Base-by-base conservation (phyloP, 768 basidiomycete species). In the Agaricus subrufescens region DNA sequence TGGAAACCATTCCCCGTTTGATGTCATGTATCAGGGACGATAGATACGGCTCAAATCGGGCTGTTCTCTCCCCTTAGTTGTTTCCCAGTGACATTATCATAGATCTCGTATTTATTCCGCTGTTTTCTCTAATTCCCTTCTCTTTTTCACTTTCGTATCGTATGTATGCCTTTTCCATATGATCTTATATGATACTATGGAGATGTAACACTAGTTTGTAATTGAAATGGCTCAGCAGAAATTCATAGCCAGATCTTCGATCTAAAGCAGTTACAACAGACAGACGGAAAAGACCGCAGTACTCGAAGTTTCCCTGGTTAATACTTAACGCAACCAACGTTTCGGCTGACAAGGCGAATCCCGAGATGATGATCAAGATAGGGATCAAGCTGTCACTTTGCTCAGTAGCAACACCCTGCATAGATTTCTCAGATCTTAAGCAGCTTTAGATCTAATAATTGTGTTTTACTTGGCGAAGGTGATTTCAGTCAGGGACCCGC, bases 371-470 rank as follows among this genome's bases (percentile, higher is more conserved):
- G 34, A 34, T 8, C 34, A 34, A 34, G 34, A 34, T 34, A 34
- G 5, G 11, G 11, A 34, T 34, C 34, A 34, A 34, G 11, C 19
- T 19, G 19, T 34, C 7, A 34, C 34, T 34, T 34, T 34, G 48
- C 48, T 49, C 45, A 19, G 11, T 26, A 19, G 15, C 7, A 37
- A 9, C n/a, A 34, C 48, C 49, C 48, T 56, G 43, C 25, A 45
- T 4, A 56, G 55, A 56, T 56, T 43, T 45, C 23, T 14, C 12
- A 52, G 55, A 56, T 56, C 55, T 50, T 45, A 50, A 56, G 55
- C 55, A 43, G 48, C 27, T 56, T 50, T 38, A 56, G 43, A 56
- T 56, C 55, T 49, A 29, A 43, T n/a, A 27, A 56, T 29, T 23
- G 29, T 42, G 5, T 11, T 38, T 30, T 42, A 42, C 30, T 38